Percentiles rank a stretch among this genome's conserved stretches.
Evolutionary conservation across 2,329 filamentous ascomycete genomes (phyloP).

Genomic region (Curvularia sp.): DNA sequence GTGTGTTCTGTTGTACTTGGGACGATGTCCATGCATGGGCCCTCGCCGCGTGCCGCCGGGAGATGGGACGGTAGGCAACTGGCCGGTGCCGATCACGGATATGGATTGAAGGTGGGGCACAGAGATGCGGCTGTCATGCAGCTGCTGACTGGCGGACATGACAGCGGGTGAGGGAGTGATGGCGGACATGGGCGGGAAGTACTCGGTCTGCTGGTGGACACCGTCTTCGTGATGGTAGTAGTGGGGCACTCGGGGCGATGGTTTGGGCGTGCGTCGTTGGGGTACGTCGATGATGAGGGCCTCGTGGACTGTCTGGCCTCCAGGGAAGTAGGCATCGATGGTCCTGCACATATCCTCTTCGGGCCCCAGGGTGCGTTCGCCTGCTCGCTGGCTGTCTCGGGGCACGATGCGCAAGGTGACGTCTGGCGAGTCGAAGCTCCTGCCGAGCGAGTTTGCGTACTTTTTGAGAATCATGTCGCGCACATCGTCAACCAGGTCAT

Average conservation of each 20-base stretch:
- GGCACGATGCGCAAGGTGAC: slow-evolving; percentile 78
- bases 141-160: slow-evolving; percentile 47
- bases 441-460: slow-evolving; percentile 90
- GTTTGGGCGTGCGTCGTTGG: slow-evolving; percentile 75
- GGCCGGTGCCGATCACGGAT: slow-evolving; percentile 79
- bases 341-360: slow-evolving; percentile 83
- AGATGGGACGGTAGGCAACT: slow-evolving; percentile 80
- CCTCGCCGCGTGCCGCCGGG: slow-evolving; percentile 72
- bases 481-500: slow-evolving; percentile 93
- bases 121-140: slow-evolving; percentile 48
- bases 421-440: slow-evolving; percentile 89
- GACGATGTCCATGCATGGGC: slow-evolving; percentile 56
- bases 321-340: slow-evolving; percentile 83
- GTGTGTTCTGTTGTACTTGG: slow-evolving; percentile 72
- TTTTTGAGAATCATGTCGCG: slow-evolving; percentile 91
- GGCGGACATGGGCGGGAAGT: slow-evolving; percentile 74
- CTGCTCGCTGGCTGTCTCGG: slow-evolving; percentile 63
- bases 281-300: slow-evolving; percentile 91
- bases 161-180: slow-evolving; percentile 53
- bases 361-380: slow-evolving; percentile 77
- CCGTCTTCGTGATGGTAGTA: slow-evolving; percentile 67
- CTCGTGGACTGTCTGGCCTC: slow-evolving; percentile 86
- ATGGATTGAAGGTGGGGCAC: slow-evolving; percentile 66
- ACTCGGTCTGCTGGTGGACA: slow-evolving; percentile 75
- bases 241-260: slow-evolving; percentile 70